phyloP scores from a whole-genome alignment of 1,284 basidiomycete species.

The Moniliella sp. region DNA sequence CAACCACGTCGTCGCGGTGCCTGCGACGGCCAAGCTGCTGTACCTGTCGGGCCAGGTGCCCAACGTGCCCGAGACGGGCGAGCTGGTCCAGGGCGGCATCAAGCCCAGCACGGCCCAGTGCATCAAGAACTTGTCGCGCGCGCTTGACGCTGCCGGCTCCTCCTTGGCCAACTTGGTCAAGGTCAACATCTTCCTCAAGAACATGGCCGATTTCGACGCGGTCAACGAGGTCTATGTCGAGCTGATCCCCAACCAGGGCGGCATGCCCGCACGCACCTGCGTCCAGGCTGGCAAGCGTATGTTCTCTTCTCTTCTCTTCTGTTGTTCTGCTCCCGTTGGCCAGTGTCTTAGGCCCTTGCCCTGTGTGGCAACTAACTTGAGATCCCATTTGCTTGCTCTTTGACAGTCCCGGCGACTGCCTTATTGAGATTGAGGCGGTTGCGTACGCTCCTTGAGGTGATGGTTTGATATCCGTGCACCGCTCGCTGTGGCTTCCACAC shows the following conservation, averaged over 20 bases:
- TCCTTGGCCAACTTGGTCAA: conserved; percentile 45
- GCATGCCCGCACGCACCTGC: conserved; percentile 1
- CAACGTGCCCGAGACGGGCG: not conserved
- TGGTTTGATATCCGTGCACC: too few relatives aligned
- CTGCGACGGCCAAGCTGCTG: not conserved
- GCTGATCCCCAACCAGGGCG: conserved; percentile 31
- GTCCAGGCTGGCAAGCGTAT: conserved; percentile 1
- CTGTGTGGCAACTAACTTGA: too few relatives aligned
- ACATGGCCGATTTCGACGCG: conserved; percentile 42
- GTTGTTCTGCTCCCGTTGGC: too few relatives aligned
- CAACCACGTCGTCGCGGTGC: not conserved
- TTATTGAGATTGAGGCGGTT: not conserved
- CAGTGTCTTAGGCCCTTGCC: too few relatives aligned
- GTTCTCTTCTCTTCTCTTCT: too few relatives aligned
- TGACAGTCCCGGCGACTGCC: too few relatives aligned
- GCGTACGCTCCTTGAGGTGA: too few relatives aligned
- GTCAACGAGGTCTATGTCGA: conserved; percentile 45
- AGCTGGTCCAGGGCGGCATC: conserved; percentile 1
- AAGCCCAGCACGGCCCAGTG: conserved; percentile 34
- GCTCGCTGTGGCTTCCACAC: too few relatives aligned
- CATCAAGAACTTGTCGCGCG: not conserved
- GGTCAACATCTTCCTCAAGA: conserved; percentile 42
- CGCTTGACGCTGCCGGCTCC: conserved; percentile 40
- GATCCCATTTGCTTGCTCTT: too few relatives aligned
- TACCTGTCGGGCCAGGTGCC: not conserved